phyloP scores from a whole-genome alignment of 1,284 basidiomycete species.

The Pseudozyma pruni region DNA sequence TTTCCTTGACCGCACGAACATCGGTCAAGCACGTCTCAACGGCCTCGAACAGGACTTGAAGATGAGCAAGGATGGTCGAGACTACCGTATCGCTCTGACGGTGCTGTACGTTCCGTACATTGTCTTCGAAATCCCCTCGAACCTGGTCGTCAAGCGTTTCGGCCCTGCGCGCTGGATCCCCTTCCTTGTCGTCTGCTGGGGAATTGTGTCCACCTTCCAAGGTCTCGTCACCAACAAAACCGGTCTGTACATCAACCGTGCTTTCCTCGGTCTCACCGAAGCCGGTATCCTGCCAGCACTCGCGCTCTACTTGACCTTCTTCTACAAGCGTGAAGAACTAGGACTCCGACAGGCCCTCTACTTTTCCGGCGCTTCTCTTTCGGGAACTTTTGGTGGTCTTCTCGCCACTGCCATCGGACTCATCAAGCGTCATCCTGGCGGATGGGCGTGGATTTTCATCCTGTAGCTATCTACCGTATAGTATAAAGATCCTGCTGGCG shows the following conservation, averaged over 20 bases:
- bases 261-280: constrained; percentile 57
- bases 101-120: constrained; percentile 66
- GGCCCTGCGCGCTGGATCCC: constrained; percentile 58
- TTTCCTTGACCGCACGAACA: constrained; percentile 58
- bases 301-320: constrained; percentile 60
- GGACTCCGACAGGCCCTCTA: constrained; percentile 61
- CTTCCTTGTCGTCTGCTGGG: constrained; percentile 54
- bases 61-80: constrained; percentile 35
- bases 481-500: too few species aligned
- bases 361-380: constrained; percentile 59
- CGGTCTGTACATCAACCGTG: constrained; percentile 59
- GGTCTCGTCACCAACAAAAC: constrained; percentile 51
- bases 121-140: constrained; percentile 58
- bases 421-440: constrained; percentile 45
- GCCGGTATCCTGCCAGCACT: constrained; percentile 58
- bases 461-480: too few species aligned
- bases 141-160: constrained; percentile 57
- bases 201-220: constrained; percentile 54
- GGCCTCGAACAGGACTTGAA: constrained; percentile 41
- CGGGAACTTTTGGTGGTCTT: constrained; percentile 61
- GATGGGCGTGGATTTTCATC: constrained; percentile 63
- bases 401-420: constrained; percentile 57
- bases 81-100: constrained; percentile 53
- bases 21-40: constrained; percentile 54
- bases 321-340: constrained; percentile 61